Conservation (phyloP, 768 basidiomycete species). For the Tubosaeta sp. region DNA sequence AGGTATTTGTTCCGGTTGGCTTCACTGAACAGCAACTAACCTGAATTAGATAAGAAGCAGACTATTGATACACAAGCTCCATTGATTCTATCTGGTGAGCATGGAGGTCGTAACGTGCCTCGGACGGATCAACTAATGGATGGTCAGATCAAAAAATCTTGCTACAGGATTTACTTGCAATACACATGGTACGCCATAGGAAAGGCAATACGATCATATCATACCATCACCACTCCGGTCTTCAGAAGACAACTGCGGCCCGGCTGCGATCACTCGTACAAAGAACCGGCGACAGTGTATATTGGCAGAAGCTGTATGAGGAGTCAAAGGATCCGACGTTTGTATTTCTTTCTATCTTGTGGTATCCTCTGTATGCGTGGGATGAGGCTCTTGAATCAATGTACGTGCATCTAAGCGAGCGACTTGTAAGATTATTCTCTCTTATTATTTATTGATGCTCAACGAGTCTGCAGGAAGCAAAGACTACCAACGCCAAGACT, state of each 20-base stretch:
- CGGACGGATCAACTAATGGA: background rate
- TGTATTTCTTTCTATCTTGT: constrained; percentile 40
- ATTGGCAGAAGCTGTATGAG: constrained; percentile 33
- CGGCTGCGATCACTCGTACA: constrained; percentile 29
- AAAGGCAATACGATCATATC: constrained; percentile 32
- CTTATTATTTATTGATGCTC: background rate
- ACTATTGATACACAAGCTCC: constrained; percentile 34
- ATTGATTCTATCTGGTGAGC: constrained; percentile 23
- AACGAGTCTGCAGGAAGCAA: constrained; percentile 37
- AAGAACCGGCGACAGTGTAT: constrained; percentile 33
- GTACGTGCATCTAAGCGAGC: constrained; percentile 44
- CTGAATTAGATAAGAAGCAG: constrained; percentile 14
- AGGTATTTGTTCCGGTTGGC: constrained; percentile 10
- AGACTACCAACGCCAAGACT: constrained; percentile 31
- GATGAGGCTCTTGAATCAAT: constrained; percentile 53
- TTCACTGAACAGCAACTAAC: background rate
- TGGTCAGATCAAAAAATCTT: constrained; percentile 20
- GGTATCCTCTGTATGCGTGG: constrained; percentile 62
- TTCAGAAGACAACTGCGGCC: constrained; percentile 25
- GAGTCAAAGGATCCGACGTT: constrained; percentile 32
- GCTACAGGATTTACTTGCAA: constrained; percentile 35
- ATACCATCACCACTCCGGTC: constrained; percentile 28
- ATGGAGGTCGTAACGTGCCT: background rate
- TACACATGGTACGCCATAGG: constrained; percentile 35
- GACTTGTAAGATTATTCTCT: constrained; percentile 33